phyloP scores from a whole-genome alignment of 306 rosid genomes.

The Rosa multiflora region DNA sequence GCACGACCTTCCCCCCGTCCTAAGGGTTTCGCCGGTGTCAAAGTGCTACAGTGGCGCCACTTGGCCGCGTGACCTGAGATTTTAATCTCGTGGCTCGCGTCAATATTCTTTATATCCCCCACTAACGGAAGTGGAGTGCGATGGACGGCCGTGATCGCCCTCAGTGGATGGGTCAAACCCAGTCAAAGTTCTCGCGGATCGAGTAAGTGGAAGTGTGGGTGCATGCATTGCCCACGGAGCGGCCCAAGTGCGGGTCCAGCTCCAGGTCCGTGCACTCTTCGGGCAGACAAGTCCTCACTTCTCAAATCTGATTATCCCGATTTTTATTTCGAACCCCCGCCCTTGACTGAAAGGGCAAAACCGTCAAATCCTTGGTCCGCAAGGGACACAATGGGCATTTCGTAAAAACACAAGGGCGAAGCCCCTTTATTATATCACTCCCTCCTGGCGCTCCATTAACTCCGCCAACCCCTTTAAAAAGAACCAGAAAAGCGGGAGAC shows the following conservation, averaged over 20 bases:
- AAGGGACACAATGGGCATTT: slow-evolving; percentile 15
- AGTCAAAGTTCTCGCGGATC: slow-evolving; percentile 35
- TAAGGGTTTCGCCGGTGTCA: not conserved
- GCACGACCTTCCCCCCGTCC: slow-evolving; percentile 4
- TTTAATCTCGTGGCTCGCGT: slow-evolving; percentile 1
- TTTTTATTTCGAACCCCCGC: not conserved
- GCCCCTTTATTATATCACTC: not conserved
- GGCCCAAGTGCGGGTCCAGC: slow-evolving; percentile 32
- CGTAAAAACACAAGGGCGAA: not conserved
- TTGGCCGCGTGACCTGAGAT: not conserved
- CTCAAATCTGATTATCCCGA: not conserved
- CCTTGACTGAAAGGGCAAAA: not conserved
- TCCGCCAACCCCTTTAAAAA: slow-evolving; percentile 50
- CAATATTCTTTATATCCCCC: not conserved
- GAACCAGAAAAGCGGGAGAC: slow-evolving; percentile 84
- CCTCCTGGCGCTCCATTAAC: slow-evolving; percentile 6
- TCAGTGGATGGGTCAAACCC: slow-evolving; percentile 21
- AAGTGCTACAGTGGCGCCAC: not conserved
- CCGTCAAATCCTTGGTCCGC: not conserved
- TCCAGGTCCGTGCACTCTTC: slow-evolving; percentile 23
- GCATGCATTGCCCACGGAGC: slow-evolving; percentile 77
- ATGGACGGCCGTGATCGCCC: slow-evolving; percentile 1
- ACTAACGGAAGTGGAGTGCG: not conserved
- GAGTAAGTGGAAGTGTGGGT: slow-evolving; percentile 44
- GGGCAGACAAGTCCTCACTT: slow-evolving; percentile 13